Conservation (phyloP, 306 rosid species). For the Pterocarpus macrocarpus region DNA sequence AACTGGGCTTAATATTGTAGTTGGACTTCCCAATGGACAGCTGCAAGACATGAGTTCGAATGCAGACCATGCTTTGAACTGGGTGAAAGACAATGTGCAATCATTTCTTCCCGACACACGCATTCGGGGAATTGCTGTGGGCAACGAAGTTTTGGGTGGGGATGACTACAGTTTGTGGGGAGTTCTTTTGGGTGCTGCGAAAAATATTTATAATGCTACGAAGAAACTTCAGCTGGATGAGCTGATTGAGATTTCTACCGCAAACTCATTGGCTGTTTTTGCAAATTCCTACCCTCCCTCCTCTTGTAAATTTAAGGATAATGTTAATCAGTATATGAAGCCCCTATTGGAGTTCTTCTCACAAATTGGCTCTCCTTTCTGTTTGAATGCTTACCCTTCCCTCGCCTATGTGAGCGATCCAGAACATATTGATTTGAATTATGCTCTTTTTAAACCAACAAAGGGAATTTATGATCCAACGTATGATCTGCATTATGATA, state of each 20-base stretch:
- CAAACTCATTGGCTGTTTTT: conserved; percentile 86
- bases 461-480: conserved; percentile 75
- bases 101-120: conserved; percentile 80
- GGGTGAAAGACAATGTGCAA: conserved; percentile 93
- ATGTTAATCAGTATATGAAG: conserved; percentile 80
- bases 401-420: conserved; percentile 73
- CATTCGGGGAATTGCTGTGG: conserved; percentile 85
- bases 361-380: conserved; percentile 90
- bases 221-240: conserved; percentile 65
- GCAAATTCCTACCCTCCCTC: conserved; percentile 87
- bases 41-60: conserved; percentile 78
- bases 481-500: conserved; percentile 83
- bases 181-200: conserved; percentile 77
- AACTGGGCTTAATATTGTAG: conserved; percentile 89
- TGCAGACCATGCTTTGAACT: conserved; percentile 79
- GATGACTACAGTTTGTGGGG: conserved; percentile 59
- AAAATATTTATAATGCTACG: conserved; percentile 79
- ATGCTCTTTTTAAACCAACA: conserved; percentile 85
- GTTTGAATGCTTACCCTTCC: conserved; percentile 92
- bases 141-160: conserved; percentile 91
- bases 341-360: conserved; percentile 86
- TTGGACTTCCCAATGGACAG: conserved; percentile 75
- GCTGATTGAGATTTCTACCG: conserved; percentile 74
- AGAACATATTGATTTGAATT: conserved; percentile 80
- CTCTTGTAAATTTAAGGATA: conserved; percentile 75